Base-by-base conservation (phyloP, 768 basidiomycete genomes). In the Russula sp. region DNA sequence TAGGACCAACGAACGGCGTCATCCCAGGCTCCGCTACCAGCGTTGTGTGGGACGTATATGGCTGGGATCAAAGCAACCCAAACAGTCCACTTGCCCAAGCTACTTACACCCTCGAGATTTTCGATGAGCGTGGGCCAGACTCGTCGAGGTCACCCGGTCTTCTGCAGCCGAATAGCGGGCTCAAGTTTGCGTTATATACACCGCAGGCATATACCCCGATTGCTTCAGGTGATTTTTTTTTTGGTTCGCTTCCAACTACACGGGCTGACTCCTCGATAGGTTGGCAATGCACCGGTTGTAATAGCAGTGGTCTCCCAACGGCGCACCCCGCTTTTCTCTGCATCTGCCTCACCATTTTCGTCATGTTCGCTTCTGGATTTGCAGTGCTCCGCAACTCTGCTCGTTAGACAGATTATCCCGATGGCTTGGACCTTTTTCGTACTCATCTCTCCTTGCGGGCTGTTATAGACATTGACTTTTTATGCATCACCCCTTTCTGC, bases 171-270 rank as follows among this genome's bases (percentile, higher is more conserved):
- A 89, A 90, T 69, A 80, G 79, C 45, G 83, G 79, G 0, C 75
- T 92, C 50, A 77, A 82, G 69, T 96, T 97, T 76, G 92, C 91
- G 46, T 73, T 97, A 68, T 97, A 95, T 69, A 84, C 84, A 0
- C 91, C 93, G 0, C 81, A 82, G 67, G 22, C 78, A 14, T 92
- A 93, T 70, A 90, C 86, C 0, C 78, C 84, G 6, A 69, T 92
- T 8, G 71, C 79, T 13, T 79, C 82, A 76, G 78, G 79, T 79
- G 50, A 66, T 77, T 70, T 29, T 29, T 29, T 29, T 29, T 29
- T 29, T 36, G 7, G 35, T n/a, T 50, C 38, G 20, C 35, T 18
- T 20, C 38, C 39, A 22, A 25, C 14, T 46, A 14, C 43, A 6
- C 49, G 14, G 5, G 20, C 57, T 59, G 13, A 59, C 56, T 22